Percentiles rank a stretch among this genome's conserved stretches.
Evolutionary conservation across 2,329 filamentous ascomycete species (phyloP).

Genomic region (Alternaria atra): DNA sequence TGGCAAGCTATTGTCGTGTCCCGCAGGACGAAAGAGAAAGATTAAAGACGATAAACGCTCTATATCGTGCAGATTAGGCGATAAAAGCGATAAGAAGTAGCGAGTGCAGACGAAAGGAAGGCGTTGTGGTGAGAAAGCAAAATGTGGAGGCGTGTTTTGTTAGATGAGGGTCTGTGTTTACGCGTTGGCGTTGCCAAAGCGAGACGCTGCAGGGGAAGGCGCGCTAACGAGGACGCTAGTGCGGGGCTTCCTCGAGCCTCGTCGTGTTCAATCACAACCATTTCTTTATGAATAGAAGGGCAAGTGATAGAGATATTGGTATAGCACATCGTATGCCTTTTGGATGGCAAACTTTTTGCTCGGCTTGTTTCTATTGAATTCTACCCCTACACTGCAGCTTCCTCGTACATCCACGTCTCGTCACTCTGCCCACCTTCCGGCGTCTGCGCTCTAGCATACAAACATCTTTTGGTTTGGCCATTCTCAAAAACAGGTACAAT

Average conservation of each 20-base stretch:
- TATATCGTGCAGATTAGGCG: not conserved
- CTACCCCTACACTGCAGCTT: not conserved
- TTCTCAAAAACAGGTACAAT: conserved; percentile 19
- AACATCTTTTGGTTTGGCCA: conserved; percentile 9
- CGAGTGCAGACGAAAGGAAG: conserved; percentile 15
- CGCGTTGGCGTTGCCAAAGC: conserved; percentile 23
- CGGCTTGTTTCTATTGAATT: not conserved
- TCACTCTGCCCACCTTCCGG: not conserved
- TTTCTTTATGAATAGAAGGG: too few species aligned
- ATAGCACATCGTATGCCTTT: not conserved
- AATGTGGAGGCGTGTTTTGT: conserved; percentile 20
- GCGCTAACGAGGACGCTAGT: conserved; percentile 15
- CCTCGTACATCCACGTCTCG: conserved; percentile 24
- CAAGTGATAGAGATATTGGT: too few species aligned
- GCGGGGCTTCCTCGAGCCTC: conserved; percentile 9
- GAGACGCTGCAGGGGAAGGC: conserved; percentile 18
- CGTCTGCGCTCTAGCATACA: conserved; percentile 16
- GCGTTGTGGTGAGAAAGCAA: conserved; percentile 11
- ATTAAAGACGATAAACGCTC: conserved; percentile 18
- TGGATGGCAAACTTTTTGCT: not conserved
- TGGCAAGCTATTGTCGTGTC: conserved; percentile 40
- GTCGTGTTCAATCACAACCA: too few species aligned
- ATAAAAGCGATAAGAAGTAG: conserved; percentile 10
- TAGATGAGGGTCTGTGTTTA: conserved; percentile 19
- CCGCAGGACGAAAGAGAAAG: conserved; percentile 33